These are phyloP conservation scores for Penicillium sp. DNA, from an alignment of 2,329 filamentous ascomycete genomes.

Conservation along the genomic window DNA sequence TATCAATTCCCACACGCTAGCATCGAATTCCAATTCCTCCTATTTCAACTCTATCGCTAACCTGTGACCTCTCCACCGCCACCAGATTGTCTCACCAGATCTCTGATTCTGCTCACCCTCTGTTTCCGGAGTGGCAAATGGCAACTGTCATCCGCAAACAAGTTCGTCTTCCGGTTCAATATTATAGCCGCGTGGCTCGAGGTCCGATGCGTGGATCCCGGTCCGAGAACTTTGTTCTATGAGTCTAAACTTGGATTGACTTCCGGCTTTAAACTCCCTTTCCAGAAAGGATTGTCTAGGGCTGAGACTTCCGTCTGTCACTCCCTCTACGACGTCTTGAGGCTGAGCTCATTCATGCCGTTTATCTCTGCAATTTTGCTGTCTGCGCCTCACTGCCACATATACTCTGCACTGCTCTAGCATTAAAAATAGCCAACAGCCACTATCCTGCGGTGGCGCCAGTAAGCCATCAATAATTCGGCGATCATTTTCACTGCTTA, in stretches of 20 bases:
- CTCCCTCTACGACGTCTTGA: background rate
- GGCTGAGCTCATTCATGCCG: constrained; percentile 18
- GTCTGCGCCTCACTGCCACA: constrained; percentile 15
- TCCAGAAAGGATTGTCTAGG: constrained; percentile 17
- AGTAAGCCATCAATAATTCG: background rate
- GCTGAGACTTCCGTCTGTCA: constrained; percentile 13
- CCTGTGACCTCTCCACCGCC: no score
- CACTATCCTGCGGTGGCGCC: background rate
- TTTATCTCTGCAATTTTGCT: background rate
- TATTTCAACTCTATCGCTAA: no score
- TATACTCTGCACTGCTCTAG: background rate
- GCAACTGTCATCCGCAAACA: background rate
- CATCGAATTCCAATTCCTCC: background rate
- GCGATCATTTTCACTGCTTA: background rate
- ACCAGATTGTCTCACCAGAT: background rate
- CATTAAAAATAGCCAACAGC: constrained; percentile 7
- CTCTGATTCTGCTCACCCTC: background rate
- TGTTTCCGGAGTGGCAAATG: background rate
- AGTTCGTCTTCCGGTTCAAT: constrained; percentile 8
- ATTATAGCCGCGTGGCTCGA: constrained; percentile 15
- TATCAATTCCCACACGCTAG: background rate
- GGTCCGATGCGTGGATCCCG: constrained; percentile 6
- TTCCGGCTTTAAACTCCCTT: background rate
- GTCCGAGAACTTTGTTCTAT: constrained; percentile 16
- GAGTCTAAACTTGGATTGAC: background rate